A percentile compares a stretch with the other conserved stretches of the same genome.
These are phyloP conservation scores for Populus simonii DNA, from an alignment of 345 rosid genomes.

Conservation along the genomic window DNA sequence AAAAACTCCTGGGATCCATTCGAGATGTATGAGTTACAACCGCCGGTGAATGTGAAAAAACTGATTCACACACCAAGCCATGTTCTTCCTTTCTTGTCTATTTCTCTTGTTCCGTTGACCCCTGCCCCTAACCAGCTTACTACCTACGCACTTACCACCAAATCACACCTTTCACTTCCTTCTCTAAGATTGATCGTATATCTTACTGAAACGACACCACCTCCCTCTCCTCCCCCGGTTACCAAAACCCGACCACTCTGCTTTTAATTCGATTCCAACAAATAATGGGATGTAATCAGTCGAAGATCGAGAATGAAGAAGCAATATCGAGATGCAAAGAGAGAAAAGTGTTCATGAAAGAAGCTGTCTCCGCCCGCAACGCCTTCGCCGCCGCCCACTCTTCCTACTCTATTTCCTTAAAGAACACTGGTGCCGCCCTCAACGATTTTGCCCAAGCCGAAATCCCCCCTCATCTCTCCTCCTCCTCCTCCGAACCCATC, in stretches of 20 bases:
- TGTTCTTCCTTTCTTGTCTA: no score
- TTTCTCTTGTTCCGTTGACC: neutral
- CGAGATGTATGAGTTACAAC: no score
- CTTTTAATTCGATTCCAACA: neutral
- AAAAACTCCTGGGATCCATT: no score
- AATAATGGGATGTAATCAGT: constrained; percentile 82
- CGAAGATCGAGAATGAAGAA: constrained; percentile 96
- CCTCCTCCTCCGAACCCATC: neutral
- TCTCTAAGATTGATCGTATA: no score
- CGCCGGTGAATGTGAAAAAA: no score
- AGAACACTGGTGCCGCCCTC: constrained; percentile 93
- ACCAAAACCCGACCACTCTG: neutral
- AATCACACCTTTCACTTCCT: neutral
- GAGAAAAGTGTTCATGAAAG: constrained; percentile 66
- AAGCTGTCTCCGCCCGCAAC: constrained; percentile 68
- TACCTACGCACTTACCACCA: neutral
- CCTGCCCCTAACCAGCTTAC: no score
- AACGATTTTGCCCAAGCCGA: constrained; percentile 80
- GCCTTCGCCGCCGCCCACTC: constrained; percentile 98
- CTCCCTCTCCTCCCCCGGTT: neutral
- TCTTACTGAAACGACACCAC: neutral
- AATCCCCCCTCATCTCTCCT: constrained; percentile 27
- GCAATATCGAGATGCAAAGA: constrained; percentile 80
- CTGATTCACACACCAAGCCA: no score
- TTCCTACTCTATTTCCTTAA: constrained; percentile 68